Conservation (phyloP, 805 yeast genomes). For the Saccharomycopsis javanensis region DNA sequence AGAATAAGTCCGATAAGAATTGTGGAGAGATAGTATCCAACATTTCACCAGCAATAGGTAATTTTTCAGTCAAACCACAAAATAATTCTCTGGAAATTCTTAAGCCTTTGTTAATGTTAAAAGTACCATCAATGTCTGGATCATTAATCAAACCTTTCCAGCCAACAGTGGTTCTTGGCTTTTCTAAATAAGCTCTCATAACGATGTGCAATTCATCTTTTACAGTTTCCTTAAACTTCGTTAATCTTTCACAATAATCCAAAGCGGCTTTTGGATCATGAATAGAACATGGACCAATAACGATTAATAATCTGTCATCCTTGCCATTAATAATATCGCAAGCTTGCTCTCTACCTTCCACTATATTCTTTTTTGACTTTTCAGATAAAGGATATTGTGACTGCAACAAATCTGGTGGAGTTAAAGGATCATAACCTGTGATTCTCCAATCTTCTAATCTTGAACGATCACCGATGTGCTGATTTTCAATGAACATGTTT, state of each 20-base stretch:
- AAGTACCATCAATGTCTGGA: constrained; percentile 87
- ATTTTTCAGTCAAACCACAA: constrained; percentile 68
- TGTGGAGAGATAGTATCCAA: constrained; percentile 97
- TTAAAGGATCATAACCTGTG: constrained; percentile 86
- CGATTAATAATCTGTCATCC: constrained; percentile 77
- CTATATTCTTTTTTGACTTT: constrained; percentile 50
- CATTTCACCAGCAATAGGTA: constrained; percentile 97
- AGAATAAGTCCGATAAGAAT: constrained; percentile 79
- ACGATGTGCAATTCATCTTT: constrained; percentile 69
- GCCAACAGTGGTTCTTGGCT: constrained; percentile 98
- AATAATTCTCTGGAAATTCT: constrained; percentile 79
- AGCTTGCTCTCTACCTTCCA: constrained; percentile 70
- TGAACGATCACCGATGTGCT: constrained; percentile 72
- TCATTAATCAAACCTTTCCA: constrained; percentile 98
- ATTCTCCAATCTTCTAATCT: constrained; percentile 72
- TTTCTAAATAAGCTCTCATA: constrained; percentile 97
- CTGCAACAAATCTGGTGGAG: constrained; percentile 86
- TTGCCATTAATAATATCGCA: constrained; percentile 60
- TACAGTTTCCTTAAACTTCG: constrained; percentile 58
- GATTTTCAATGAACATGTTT: constrained; percentile 76
- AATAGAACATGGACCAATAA: constrained; percentile 96
- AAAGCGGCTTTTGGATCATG: constrained; percentile 86
- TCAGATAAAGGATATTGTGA: constrained; percentile 66
- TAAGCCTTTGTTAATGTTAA: constrained; percentile 91
- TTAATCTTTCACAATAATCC: constrained; percentile 71